Evolutionary conservation across 129 eudicot species (phyloP).

Genomic region (Deinandra increscens): DNA sequence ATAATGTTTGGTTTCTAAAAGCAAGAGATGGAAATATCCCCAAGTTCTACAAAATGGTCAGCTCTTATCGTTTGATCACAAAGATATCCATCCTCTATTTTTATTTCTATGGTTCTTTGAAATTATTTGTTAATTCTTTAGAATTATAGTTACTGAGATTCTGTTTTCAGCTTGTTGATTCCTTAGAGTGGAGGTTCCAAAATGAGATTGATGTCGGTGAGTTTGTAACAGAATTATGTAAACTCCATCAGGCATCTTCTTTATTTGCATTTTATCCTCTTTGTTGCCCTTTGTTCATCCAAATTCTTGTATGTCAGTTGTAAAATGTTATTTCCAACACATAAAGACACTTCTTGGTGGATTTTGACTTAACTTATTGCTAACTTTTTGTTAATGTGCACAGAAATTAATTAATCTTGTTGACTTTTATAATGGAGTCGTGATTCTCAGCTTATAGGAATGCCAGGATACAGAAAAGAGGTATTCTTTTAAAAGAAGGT

Average conservation of each 20-base stretch:
- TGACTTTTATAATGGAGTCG: conserved; percentile 77
- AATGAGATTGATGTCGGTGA: conserved; percentile 85
- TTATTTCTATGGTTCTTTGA: neutral
- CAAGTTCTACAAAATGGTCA: conserved; percentile 78
- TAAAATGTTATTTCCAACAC: neutral
- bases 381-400: conserved; percentile 16
- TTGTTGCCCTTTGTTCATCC: conserved; percentile 9
- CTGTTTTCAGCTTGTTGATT: conserved; percentile 66
- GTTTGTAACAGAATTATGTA: conserved; percentile 35
- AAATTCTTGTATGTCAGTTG: neutral
- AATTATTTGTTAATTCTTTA: neutral
- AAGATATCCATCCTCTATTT: neutral
- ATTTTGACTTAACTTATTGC: conserved; percentile 5
- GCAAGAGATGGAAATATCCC: conserved; percentile 92
- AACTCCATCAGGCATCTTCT: neutral
- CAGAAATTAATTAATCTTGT: conserved; percentile 88
- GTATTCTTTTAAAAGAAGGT: conserved; percentile 30
- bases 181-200: conserved; percentile 89
- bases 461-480: conserved; percentile 92
- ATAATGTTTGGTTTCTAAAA: conserved; percentile 76
- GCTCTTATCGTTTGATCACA: conserved; percentile 5
- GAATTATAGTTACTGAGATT: conserved; percentile 1
- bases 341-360: neutral
- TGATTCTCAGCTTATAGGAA: conserved; percentile 88
- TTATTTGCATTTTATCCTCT: conserved; percentile 6